phyloP scores from a whole-genome alignment of 2,329 filamentous ascomycete genomes.

The Ascochyta fabae region DNA sequence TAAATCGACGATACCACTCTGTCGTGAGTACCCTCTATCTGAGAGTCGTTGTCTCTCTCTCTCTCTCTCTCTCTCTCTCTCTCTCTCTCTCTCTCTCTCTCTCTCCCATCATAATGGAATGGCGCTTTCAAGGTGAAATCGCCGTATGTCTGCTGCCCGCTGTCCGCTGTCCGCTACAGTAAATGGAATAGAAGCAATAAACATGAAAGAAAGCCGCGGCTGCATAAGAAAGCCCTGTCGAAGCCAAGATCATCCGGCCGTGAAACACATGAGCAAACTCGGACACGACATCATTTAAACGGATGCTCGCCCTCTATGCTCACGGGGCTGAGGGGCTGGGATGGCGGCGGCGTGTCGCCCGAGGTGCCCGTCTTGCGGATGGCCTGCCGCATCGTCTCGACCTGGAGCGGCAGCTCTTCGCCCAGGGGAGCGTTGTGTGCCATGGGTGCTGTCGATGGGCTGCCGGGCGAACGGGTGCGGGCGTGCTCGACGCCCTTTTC shows the following conservation, averaged over 20 bases:
- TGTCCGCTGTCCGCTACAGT: background rate
- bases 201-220: constrained; percentile 3
- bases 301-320: constrained; percentile 47
- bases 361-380: constrained; percentile 83
- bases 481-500: constrained; percentile 77
- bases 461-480: constrained; percentile 64
- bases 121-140: no score
- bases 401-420: constrained; percentile 79
- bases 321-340: constrained; percentile 49
- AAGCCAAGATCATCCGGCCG: background rate
- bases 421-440: constrained; percentile 61
- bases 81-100: no score
- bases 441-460: constrained; percentile 59
- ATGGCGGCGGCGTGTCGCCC: constrained; percentile 65
- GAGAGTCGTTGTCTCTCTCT: no score
- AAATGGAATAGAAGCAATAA: constrained; percentile 12
- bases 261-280: background rate
- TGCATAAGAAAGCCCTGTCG: constrained; percentile 7
- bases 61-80: no score
- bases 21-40: no score
- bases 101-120: no score
- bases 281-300: constrained; percentile 31
- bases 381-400: constrained; percentile 94
- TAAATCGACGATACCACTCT: no score
- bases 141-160: no score